Evolutionary conservation across 495 filamentous ascomycete species (phyloP), one percentile per base, ranked within the genome.

Genomic region (Aspergillus campestris): DNA sequence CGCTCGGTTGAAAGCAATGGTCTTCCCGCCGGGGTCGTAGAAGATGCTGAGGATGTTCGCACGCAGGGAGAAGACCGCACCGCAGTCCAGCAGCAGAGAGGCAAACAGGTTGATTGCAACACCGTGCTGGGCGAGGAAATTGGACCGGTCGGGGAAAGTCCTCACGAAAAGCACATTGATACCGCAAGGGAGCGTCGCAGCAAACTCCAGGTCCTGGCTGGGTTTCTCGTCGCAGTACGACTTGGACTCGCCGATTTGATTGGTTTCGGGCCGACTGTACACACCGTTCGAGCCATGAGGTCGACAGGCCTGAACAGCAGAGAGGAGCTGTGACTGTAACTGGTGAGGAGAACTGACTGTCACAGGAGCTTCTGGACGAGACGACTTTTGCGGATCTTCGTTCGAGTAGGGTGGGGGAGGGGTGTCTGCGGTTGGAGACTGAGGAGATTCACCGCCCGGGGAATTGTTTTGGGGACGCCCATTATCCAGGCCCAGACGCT

Each of bases 1-100:
- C 34, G 75, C 74, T 15, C 72, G 71, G 58, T 97, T 99, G 75
- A 99, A 99, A 0, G 94, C 92, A 48, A 99, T 95, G 1, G 89
- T 87, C 50, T 74, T 76, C 7, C 87, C 83, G 7, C 69, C 65
- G 13, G 83, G 77, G 49, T 95, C 89, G 51, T 88, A 89, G 72
- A 89, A 95, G 48, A 97, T 83, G 59, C 94, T 89, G 35, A 96
- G 50, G 18, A 72, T 70, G 33, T 75, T 66, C 8, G 67, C 59
- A 3, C 71, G 56, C 27, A 95, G 69, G 8, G 74, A 69, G 60
- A 94, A 95, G 15, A 94, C 73, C 3, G 66, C 70, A 6, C 74
- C 83, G 7, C 86, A 72, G 1, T 89, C 85, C 41, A 75, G 62
- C 8, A 98, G 71, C 14, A 96, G 44, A 6, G 63, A 63, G 6